Base-by-base conservation (phyloP, 805 yeast species). In the Crinitomyces ghanaensis region DNA sequence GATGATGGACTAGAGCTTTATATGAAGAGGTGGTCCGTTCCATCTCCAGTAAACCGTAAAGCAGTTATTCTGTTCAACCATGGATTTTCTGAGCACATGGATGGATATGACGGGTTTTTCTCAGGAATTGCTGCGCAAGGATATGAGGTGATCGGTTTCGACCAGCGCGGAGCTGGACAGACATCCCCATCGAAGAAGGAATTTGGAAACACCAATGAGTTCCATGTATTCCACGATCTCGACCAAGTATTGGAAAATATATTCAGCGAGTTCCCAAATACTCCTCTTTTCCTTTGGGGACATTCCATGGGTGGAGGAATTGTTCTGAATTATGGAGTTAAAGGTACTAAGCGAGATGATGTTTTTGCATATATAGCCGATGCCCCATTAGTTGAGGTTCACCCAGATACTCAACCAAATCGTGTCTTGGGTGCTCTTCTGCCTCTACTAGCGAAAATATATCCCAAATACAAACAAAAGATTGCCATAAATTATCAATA, bases 271-370 rank as follows among this genome's bases (percentile, higher is more conserved):
- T 41, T 35, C 31, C 41, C 42, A 31, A 22, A 28, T 3, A 55
- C 50, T 15, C 48, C 50, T 29, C 36, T 53, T 7, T 39, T 49
- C 29, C 29, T 57, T 41, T 50, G 49, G 50, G 62, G 62, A 13
- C 59, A 56, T 41, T 53, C 59, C 5, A 56, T 56, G 59, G 65
- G 65, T 11, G 65, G 63, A 12, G 61, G 53, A 3, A 55, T 56
- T 26, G 38, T 44, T 11, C 48, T 60, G 29, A 59, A 49, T 34
- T 60, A 60, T 37, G 54, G 50, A 34, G 49, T 53, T 20, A 46
- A 50, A 24, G 65, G 65, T 3, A 38, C 38, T 21, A 35, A 51
- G 36, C 42, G 53, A 12, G 56, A 51, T 26, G 33, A 40, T 17
- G 40, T 60, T 32, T 47, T 46, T 14, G 59, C 58, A 6, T 59